A percentile compares a stretch with the other conserved stretches of the same genome.
Conservation (phyloP, 169 alveolate genomes). For the Hammondia hammondi region DNA sequence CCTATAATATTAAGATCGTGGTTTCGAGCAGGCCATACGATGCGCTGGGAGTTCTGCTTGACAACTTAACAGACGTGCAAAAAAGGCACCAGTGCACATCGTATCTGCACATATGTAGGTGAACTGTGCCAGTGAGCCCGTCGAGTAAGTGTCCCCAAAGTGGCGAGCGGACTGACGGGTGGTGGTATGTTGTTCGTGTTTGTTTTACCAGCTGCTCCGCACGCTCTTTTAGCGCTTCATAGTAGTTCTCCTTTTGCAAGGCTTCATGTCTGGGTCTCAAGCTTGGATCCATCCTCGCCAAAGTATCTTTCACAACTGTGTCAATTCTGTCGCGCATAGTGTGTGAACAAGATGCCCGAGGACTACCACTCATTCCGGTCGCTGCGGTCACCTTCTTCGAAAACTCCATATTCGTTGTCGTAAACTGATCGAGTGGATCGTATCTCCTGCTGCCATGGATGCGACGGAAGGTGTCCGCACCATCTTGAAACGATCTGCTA, state of each 20-base stretch:
- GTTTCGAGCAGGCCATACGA: too few species aligned
- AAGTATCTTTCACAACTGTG: neutral
- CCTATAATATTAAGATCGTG: too few species aligned
- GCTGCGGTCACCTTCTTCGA: neutral
- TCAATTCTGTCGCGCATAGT: neutral
- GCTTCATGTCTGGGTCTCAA: neutral
- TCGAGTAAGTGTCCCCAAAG: too few species aligned
- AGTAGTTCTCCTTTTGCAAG: neutral
- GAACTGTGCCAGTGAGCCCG: too few species aligned
- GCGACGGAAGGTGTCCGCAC: neutral
- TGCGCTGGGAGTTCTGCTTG: too few species aligned
- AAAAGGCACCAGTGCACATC: too few species aligned
- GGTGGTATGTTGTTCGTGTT: neutral
- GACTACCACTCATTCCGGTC: neutral
- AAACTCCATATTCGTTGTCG: conserved; percentile 25
- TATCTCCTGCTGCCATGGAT: conserved; percentile 14
- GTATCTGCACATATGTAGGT: too few species aligned
- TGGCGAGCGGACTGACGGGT: too few species aligned
- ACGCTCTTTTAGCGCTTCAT: conserved; percentile 24
- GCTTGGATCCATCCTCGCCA: neutral
- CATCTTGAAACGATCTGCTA: neutral
- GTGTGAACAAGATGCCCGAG: neutral
- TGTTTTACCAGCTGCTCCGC: conserved; percentile 14
- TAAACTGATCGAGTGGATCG: neutral
- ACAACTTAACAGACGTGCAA: too few species aligned